Percentiles rank a stretch among this genome's conserved stretches.
phyloP scores from a whole-genome alignment of 2,329 filamentous ascomycete genomes.

The Hypoxylon sp. region DNA sequence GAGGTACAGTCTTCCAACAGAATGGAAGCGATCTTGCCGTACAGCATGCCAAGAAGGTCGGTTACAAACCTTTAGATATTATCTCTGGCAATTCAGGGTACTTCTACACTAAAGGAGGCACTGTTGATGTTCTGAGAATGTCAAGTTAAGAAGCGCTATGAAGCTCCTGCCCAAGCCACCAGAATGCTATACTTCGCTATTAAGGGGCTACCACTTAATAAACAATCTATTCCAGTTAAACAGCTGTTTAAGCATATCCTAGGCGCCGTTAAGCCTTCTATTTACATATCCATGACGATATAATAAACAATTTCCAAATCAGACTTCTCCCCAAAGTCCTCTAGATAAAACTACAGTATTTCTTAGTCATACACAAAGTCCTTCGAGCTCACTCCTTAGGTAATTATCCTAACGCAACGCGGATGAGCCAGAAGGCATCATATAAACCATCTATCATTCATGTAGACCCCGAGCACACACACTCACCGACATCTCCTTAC shows the following conservation, averaged over 20 bases:
- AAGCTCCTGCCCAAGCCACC: background rate
- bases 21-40: conserved; percentile 6
- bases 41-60: conserved; percentile 1
- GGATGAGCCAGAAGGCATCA: background rate
- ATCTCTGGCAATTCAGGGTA: background rate
- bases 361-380: background rate
- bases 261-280: background rate
- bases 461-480: background rate
- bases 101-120: conserved; percentile 7
- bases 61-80: background rate
- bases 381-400: background rate
- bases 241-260: background rate
- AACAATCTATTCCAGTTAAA: background rate
- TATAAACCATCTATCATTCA: background rate
- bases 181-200: background rate
- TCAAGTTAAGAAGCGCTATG: conserved; percentile 1
- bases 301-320: background rate
- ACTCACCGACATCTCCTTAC: background rate
- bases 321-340: background rate
- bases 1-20: conserved; percentile 13
- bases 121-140: conserved; percentile 3
- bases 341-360: background rate
- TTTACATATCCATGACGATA: background rate
- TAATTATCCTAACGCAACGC: background rate
- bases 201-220: background rate